phyloP scores from a whole-genome alignment of 1,139 yeast genomes.

The Pichia sp. region DNA sequence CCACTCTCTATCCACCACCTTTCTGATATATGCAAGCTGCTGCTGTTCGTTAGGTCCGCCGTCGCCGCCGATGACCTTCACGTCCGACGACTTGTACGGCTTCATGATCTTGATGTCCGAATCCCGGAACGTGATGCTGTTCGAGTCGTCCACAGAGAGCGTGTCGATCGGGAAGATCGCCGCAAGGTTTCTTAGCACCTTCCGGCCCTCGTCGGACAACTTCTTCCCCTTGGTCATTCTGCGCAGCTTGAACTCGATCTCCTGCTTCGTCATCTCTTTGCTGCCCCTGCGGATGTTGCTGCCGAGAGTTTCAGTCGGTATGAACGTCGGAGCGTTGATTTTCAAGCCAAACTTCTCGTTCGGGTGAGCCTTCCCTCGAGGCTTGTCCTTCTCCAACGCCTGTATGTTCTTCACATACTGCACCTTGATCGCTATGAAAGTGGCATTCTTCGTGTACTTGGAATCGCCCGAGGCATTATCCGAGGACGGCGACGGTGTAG shows the following conservation, averaged over 20 bases:
- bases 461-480: constrained; percentile 5
- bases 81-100: constrained; percentile 44
- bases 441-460: constrained; percentile 22
- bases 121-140: constrained; percentile 47
- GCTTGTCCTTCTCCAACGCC: constrained; percentile 38
- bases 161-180: constrained; percentile 43
- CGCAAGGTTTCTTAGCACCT: constrained; percentile 45
- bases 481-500: constrained; percentile 10
- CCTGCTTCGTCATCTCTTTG: constrained; percentile 19
- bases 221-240: constrained; percentile 20
- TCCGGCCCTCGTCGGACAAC: constrained; percentile 45
- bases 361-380: constrained; percentile 16
- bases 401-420: constrained; percentile 54
- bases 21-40: constrained; percentile 41
- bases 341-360: constrained; percentile 24
- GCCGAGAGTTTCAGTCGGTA: constrained; percentile 21
- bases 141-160: constrained; percentile 41
- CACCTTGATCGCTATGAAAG: constrained; percentile 54
- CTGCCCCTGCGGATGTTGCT: constrained; percentile 21
- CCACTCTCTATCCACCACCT: constrained; percentile 56
- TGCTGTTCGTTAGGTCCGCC: constrained; percentile 25
- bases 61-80: constrained; percentile 30
- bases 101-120: constrained; percentile 46
- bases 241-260: constrained; percentile 22
- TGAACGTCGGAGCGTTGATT: constrained; percentile 21